These are phyloP conservation scores for Seminavis robusta DNA, from an alignment of 108 stramenopile species.

Conservation along the genomic window DNA sequence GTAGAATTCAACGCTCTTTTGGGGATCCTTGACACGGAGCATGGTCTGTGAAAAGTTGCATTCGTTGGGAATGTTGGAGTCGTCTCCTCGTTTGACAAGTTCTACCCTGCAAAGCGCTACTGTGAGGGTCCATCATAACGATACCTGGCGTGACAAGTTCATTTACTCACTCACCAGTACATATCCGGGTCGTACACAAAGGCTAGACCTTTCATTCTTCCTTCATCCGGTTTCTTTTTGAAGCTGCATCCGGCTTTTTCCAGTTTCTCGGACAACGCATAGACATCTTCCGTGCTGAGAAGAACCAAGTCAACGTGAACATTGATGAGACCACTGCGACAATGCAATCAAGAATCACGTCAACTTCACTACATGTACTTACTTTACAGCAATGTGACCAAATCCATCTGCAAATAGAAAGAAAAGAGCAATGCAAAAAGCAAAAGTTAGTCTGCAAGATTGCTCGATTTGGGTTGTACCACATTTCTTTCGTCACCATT, in stretches of 20 bases:
- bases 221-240: conserved; percentile 95
- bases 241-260: conserved; percentile 81
- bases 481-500: neutral
- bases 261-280: conserved; percentile 73
- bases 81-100: conserved; percentile 55
- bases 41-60: conserved; percentile 94
- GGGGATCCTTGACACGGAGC: conserved; percentile 94
- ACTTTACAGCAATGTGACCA: conserved; percentile 50
- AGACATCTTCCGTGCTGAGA: conserved; percentile 69
- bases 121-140: too few species aligned
- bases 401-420: conserved; percentile 23
- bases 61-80: conserved; percentile 39
- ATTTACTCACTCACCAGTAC: too few species aligned
- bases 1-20: conserved; percentile 86
- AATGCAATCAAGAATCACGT: neutral
- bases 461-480: neutral
- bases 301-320: neutral
- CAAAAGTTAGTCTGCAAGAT: neutral
- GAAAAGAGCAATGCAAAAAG: neutral
- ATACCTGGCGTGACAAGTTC: too few species aligned
- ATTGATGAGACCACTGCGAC: too few species aligned
- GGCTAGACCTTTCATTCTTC: conserved; percentile 86
- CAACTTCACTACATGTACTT: neutral
- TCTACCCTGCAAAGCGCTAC: too few species aligned
- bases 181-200: conserved; percentile 92